phyloP scores from a whole-genome alignment of 2,329 filamentous ascomycete species.

The Periconia digitata region DNA sequence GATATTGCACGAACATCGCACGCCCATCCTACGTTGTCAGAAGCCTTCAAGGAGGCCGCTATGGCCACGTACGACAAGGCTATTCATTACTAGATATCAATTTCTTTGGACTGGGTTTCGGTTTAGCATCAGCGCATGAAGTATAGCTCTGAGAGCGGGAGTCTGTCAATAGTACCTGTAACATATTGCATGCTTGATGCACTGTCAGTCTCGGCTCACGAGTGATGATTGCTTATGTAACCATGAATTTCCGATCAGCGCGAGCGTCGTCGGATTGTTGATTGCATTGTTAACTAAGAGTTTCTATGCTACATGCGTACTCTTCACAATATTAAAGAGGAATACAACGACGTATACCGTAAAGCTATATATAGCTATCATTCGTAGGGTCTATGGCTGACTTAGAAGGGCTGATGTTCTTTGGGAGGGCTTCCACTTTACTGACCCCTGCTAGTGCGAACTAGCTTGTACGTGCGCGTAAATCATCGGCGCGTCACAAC shows the following conservation, averaged over 20 bases:
- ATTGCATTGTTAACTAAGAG: too few species aligned
- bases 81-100: slow-evolving; percentile 75
- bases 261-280: too few species aligned
- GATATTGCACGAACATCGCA: slow-evolving; percentile 75
- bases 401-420: too few species aligned
- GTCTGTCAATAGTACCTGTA: slow-evolving; percentile 46
- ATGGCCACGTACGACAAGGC: slow-evolving; percentile 96
- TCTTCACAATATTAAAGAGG: too few species aligned
- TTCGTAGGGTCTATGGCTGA: too few species aligned
- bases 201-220: neutral
- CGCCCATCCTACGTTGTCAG: slow-evolving; percentile 91
- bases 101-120: slow-evolving; percentile 26
- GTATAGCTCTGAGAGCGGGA: slow-evolving; percentile 39
- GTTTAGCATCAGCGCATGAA: slow-evolving; percentile 40
- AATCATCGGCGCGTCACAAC: too few species aligned
- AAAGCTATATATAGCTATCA: too few species aligned
- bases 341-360: too few species aligned
- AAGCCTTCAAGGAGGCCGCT: slow-evolving; percentile 99
- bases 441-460: too few species aligned
- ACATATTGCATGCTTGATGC: slow-evolving; percentile 39
- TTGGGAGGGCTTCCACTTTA: too few species aligned
- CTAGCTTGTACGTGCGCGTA: too few species aligned
- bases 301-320: too few species aligned
- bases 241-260: neutral
- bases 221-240: neutral